Evolutionary conservation across 2,329 filamentous ascomycete genomes (phyloP), one percentile per base, ranked within the genome.

Genomic region (Aureobasidium sp.): DNA sequence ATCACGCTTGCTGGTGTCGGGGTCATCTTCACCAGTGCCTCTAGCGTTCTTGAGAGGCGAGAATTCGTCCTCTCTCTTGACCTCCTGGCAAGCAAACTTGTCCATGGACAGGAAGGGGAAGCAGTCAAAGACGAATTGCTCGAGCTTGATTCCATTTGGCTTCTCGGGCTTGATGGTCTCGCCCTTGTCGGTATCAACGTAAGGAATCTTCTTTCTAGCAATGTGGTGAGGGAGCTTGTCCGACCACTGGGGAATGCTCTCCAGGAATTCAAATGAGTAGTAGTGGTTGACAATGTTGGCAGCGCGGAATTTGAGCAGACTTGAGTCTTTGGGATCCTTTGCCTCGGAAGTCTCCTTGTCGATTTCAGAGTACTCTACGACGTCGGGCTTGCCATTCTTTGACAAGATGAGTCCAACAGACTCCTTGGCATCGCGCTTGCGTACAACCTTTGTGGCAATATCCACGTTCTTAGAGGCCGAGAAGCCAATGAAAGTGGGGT

Each of bases 241-340:
- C 20, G 85, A 86, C 90, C 91, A 97, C 69, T 86, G 79, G 63
- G 94, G 92, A 69, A 97, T 96, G 66, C 85, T 88, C 75, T 96
- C 89, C 53, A 99, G 84, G 83, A 97, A 97, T 68, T 84, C 80
- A 81, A 92, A 93, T 51, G 91, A 96, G 81, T 99, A 99, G 84
- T 97, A 99, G 83, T 99, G 94, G 82, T 99, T 99, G 79, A 99
- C 94, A 70, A 99, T 99, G 81, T 99, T 99, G 72, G 93, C 94
- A 63, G 94, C 93, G 65, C 94, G 89, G 86, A 96, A 97, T 78
- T 93, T 95, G 73, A 99, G 87, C 60, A 97, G 81, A 63, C 85
- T 87, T 3, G 85, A 81, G 71, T 96, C 87, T 76, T 89, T 89
- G 61, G 87, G 77, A 73, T 99, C 94, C 73, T 87, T 85, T 67